phyloP scores from a whole-genome alignment of 2,329 filamentous ascomycete species.

The Leptosphaerulina australis region DNA sequence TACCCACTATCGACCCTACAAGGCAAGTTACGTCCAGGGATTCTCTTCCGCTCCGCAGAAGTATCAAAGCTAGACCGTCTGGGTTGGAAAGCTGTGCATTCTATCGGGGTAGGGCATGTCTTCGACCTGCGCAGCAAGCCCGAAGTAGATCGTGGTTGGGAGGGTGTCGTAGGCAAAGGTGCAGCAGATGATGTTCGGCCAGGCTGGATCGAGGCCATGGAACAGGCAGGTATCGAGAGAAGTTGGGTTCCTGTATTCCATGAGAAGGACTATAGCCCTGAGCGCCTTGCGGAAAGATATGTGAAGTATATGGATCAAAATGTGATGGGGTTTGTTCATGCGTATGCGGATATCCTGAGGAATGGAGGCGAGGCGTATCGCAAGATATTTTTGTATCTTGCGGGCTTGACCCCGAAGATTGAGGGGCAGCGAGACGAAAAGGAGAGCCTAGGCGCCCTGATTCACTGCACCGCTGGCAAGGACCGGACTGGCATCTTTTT shows the following conservation, averaged over 20 bases:
- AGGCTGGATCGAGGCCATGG: constrained; percentile 32
- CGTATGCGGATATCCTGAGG: constrained; percentile 67
- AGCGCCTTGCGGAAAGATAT: constrained; percentile 66
- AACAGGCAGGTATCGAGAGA: constrained; percentile 53
- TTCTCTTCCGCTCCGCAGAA: constrained; percentile 73
- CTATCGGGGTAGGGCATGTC: constrained; percentile 66
- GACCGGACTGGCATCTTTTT: constrained; percentile 75
- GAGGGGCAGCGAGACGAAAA: constrained; percentile 21
- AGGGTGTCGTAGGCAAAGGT: constrained; percentile 32
- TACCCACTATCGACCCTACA: constrained; percentile 32
- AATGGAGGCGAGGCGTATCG: constrained; percentile 60
- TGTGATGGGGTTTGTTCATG: constrained; percentile 65
- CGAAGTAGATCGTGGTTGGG: constrained; percentile 60
- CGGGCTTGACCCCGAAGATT: constrained; percentile 24
- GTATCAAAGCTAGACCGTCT: constrained; percentile 48
- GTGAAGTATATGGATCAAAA: constrained; percentile 64
- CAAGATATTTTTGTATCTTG: constrained; percentile 67
- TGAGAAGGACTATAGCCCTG: constrained; percentile 66
- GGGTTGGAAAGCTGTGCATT: constrained; percentile 36
- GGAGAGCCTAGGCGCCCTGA: constrained; percentile 58
- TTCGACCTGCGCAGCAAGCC: constrained; percentile 70
- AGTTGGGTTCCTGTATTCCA: constrained; percentile 70
- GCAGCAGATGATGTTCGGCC: constrained; percentile 44
- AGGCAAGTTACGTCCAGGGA: constrained; percentile 56
- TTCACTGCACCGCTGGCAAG: constrained; percentile 80